These are phyloP conservation scores for Retiboletus fuscus DNA, from an alignment of 1,284 basidiomycete species.

Conservation along the genomic window DNA sequence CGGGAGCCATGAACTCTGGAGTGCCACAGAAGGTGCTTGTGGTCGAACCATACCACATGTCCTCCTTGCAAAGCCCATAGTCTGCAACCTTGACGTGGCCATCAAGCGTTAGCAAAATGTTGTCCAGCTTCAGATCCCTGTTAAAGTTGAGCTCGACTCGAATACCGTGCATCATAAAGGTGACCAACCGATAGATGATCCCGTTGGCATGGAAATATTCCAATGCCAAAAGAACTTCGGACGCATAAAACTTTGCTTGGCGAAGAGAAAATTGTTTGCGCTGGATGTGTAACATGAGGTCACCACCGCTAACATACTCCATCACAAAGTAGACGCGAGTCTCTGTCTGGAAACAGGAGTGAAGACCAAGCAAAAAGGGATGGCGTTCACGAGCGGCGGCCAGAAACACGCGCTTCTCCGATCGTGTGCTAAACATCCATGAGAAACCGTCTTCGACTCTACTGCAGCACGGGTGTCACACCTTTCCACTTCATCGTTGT, in stretches of 20 bases:
- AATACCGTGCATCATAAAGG: background rate
- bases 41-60: constrained; percentile 98
- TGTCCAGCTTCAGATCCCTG: constrained; percentile 97
- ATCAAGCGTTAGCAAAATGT: constrained; percentile 96
- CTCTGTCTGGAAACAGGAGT: constrained; percentile 99
- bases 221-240: constrained; percentile 95
- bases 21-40: constrained; percentile 99
- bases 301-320: constrained; percentile 96
- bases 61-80: constrained; percentile 99
- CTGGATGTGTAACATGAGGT: constrained; percentile 94
- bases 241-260: constrained; percentile 99
- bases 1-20: constrained; percentile 99
- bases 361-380: constrained; percentile 95
- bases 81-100: constrained; percentile 99
- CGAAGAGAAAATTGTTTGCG: constrained; percentile 93
- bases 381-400: constrained; percentile 96
- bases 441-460: constrained; percentile 22
- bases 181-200: constrained; percentile 91
- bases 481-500: constrained; percentile 99
- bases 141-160: constrained; percentile 27
- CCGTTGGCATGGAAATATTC: constrained; percentile 99
- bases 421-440: constrained; percentile 81
- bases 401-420: constrained; percentile 98
- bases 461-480: constrained; percentile 47
- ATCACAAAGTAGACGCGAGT: constrained; percentile 96